phyloP scores from a whole-genome alignment of 192 early-diverging fungal species.

The Podila epicladia region DNA sequence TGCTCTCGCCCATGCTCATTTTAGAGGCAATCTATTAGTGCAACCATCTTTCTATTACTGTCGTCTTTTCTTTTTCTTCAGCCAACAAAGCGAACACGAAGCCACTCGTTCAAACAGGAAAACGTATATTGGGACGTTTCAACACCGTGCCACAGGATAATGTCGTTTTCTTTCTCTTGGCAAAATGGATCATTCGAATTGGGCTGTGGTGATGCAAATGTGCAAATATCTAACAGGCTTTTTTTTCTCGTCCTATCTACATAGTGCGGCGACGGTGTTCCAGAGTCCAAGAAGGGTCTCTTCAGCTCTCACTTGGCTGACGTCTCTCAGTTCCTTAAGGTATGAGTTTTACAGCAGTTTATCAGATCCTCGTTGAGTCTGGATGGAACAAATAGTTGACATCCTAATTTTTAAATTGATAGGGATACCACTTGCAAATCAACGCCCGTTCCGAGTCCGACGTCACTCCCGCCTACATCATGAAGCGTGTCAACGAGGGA shows the following conservation, averaged over 20 bases:
- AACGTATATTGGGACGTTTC: too few species aligned
- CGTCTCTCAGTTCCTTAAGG: constrained; percentile 82
- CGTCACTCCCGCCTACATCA: constrained; percentile 83
- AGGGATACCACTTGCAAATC: constrained; percentile 89
- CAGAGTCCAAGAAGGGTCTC: constrained; percentile 88
- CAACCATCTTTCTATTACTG: too few species aligned
- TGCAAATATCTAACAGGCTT: neutral
- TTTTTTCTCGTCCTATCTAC: neutral
- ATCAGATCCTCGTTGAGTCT: neutral
- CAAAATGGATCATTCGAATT: too few species aligned
- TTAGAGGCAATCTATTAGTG: too few species aligned
- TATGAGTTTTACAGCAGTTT: constrained; percentile 29
- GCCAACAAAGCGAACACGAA: too few species aligned
- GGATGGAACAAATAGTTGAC: neutral
- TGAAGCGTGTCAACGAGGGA: constrained; percentile 84
- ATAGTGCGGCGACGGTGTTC: constrained; percentile 94
- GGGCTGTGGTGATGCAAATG: too few species aligned
- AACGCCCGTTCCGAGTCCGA: constrained; percentile 86
- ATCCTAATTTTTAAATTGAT: neutral
- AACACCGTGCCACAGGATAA: too few species aligned
- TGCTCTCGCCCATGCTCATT: too few species aligned
- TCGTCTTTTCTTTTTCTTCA: too few species aligned
- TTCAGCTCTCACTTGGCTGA: constrained; percentile 87
- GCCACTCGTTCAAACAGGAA: too few species aligned
- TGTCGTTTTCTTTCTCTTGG: too few species aligned